A percentile compares a stretch with the other conserved stretches of the same genome.
phyloP scores from a whole-genome alignment of 2,329 filamentous ascomycete genomes.

The Colletotrichum lentis region DNA sequence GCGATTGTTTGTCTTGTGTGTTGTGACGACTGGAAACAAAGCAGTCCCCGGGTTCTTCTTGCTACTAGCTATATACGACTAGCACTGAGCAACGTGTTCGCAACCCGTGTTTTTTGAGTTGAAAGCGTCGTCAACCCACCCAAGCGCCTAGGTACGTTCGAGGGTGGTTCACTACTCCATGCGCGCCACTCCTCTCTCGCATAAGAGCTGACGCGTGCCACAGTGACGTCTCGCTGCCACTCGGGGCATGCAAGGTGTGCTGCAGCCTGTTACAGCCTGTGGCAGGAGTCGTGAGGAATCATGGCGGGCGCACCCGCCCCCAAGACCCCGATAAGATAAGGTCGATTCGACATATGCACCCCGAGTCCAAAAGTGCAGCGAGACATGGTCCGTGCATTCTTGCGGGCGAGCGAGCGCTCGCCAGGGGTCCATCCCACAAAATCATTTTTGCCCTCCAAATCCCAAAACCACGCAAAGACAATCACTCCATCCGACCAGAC shows the following conservation, averaged over 20 bases:
- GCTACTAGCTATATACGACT: not conserved
- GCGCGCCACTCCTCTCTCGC: conserved; percentile 10
- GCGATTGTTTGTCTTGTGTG: not conserved
- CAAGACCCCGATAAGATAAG: conserved; percentile 16
- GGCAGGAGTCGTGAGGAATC: not conserved
- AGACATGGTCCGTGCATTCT: conserved; percentile 29
- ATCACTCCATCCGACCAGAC: conserved; percentile 27
- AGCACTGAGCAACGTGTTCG: conserved; percentile 22
- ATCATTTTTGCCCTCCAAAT: conserved; percentile 39
- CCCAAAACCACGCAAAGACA: conserved; percentile 29
- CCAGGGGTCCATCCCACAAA: conserved; percentile 39
- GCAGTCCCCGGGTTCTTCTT: not conserved
- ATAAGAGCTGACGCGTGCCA: conserved; percentile 31
- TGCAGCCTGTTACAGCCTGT: conserved; percentile 18
- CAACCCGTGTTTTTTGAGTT: not conserved
- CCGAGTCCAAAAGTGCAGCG: not conserved
- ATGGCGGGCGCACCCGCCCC: not conserved
- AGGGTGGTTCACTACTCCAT: not conserved
- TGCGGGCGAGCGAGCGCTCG: conserved; percentile 5
- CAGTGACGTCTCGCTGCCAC: conserved; percentile 26
- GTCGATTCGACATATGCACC: not conserved
- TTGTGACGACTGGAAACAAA: not conserved
- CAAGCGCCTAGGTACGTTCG: conserved; percentile 9
- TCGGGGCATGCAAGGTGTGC: not conserved
- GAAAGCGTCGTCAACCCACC: conserved; percentile 29